These are phyloP conservation scores for sunflower (Helianthus annuus) DNA, from an alignment of 129 eudicot species.

Conservation along the genomic window HanXRQr2.0-SUNRISE NC_035448.2:143736837-143737336, in stretches of 20 bases:
- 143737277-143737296: no score
- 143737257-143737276: no score
- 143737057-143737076: constrained; percentile 68
- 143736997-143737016: no score
- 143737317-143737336: no score
- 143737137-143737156: constrained; percentile 51
- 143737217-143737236: no score
- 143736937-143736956: background rate
- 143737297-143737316: no score
- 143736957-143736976: background rate
- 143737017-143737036: constrained; percentile 36
- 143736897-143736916: no score
- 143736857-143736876: background rate
- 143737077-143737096: constrained; percentile 62
- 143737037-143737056: constrained; percentile 72
- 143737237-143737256: no score
- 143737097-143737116: constrained; percentile 78
- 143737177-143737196: constrained; percentile 60
- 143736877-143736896: background rate
- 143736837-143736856: no score
- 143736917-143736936: background rate
- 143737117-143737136: constrained; percentile 59
- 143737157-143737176: constrained; percentile 63
- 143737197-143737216: constrained; percentile 29
- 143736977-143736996: no score